Base-by-base conservation (phyloP, 805 yeast species). In the Cyberlindnera nakhonratchasimensis region DNA sequence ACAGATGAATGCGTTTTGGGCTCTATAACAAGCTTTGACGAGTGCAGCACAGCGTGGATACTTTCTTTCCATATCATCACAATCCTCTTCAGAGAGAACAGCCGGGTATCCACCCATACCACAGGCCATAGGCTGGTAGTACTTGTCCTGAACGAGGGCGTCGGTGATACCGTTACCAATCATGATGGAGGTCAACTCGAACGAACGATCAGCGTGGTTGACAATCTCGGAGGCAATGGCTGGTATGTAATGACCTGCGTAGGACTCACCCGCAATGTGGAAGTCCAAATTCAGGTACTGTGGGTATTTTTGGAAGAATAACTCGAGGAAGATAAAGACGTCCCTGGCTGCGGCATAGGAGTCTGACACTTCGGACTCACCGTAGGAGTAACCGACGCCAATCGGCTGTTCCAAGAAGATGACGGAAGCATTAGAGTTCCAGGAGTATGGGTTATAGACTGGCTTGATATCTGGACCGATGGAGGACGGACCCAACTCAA, bases 161-260 rank as follows among this genome's bases (percentile, higher is more conserved):
- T 88, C 95, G 26, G 96, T 87, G 53, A 90, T 77, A 40, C 98
- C 97, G 62, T 90, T 90, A 48, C 98, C 98, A 57, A 90, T 90
- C 60, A 91, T 59, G 16, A 90, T 81, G 4, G 96, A 86, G 11
- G 84, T 68, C 52, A 89, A 71, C 55, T 86, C 77, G 57, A 82
- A 80, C 17, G 74, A 66, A 43, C 79, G 67, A 52, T 68, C 73
- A n/a, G 70, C 64, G 39, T 62, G 63, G 45, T 63, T 63, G 19
- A 64, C 54, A 39, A 79, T 74, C 46, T 76, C 79, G 29, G 72
- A 69, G 17, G 82, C 82, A 55, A 79, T 80, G 8, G 74, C 78
- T 10, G 93, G 93, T 44, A 85, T 81, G 62, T 85, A 85, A 61
- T 83, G 90, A 29, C 95, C 95, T 34, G 87, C 91, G 52, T 85